Evolutionary conservation across 2,329 filamentous ascomycete genomes (phyloP).

Genomic region (Ophiocordyceps camponoti-rufipedis): DNA sequence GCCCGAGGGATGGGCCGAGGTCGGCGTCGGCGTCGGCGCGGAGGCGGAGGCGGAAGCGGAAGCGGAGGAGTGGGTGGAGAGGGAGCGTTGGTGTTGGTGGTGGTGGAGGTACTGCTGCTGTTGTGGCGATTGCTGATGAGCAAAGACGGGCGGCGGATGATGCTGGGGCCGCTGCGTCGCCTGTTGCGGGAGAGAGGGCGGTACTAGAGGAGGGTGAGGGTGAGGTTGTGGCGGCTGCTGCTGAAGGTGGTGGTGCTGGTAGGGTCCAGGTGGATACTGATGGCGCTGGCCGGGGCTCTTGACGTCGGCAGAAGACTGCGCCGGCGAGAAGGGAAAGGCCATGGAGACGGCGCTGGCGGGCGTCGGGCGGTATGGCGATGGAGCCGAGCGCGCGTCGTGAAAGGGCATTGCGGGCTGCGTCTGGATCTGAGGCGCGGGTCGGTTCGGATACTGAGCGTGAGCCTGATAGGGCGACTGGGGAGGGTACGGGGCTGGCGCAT

Average conservation of each 20-base stretch:
- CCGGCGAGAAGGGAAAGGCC: constrained; percentile 32
- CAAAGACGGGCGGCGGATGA: constrained; percentile 22
- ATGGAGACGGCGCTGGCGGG: constrained; percentile 23
- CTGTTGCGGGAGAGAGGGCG: no score
- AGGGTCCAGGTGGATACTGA: constrained; percentile 27
- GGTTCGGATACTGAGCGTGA: constrained; percentile 23
- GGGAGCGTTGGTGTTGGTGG: constrained; percentile 34
- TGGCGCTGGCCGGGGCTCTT: constrained; percentile 33
- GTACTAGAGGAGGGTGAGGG: background rate
- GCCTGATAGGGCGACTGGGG: constrained; percentile 20
- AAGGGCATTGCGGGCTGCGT: constrained; percentile 16
- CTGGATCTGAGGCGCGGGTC: constrained; percentile 23
- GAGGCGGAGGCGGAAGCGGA: background rate
- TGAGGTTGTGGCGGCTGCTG: constrained; percentile 15
- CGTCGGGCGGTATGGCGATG: constrained; percentile 29
- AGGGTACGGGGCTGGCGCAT: constrained; percentile 16
- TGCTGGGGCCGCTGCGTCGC: background rate
- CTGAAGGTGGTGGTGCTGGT: constrained; percentile 9
- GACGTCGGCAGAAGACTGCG: constrained; percentile 21
- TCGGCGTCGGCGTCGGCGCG: constrained; percentile 46
- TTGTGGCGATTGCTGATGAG: constrained; percentile 13
- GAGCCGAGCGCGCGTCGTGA: constrained; percentile 29
- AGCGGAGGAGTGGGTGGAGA: constrained; percentile 34
- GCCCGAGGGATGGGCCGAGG: constrained; percentile 36
- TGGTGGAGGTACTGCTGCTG: constrained; percentile 16